A percentile compares a stretch with the other conserved stretches of the same genome.
Conservation (phyloP, 164 flowering plant species). For the Brasenia schreberi region DNA sequence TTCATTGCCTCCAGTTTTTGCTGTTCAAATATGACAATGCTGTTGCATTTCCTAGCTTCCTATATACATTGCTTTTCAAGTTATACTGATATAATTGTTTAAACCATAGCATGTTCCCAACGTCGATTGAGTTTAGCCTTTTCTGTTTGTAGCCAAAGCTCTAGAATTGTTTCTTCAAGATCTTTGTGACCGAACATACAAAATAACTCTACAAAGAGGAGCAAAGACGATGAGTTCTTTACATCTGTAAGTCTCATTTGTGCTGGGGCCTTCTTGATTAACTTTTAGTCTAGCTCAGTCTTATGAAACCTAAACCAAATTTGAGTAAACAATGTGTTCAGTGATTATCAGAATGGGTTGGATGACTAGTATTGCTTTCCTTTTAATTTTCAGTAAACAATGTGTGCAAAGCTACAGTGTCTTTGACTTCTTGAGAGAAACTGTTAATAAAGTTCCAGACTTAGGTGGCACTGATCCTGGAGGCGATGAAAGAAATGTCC, state of each 20-base stretch:
- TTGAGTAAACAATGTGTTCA: too few species aligned
- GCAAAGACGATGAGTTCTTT: conserved; percentile 13
- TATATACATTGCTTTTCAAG: background rate
- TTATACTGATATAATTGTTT: background rate
- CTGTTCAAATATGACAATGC: background rate
- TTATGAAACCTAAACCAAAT: too few species aligned
- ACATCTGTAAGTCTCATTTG: conserved; percentile 7
- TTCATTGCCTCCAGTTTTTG: background rate
- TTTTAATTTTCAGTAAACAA: background rate
- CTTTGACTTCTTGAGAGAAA: conserved; percentile 3
- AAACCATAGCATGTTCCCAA: background rate
- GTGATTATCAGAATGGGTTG: too few species aligned
- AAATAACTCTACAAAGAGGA: conserved; percentile 12
- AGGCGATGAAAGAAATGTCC: conserved; percentile 1
- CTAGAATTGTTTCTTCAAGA: conserved; percentile 13
- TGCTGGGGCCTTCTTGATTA: too few species aligned
- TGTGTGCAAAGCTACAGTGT: conserved; percentile 2
- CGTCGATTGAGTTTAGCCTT: background rate
- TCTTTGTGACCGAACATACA: conserved; percentile 12
- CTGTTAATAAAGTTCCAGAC: conserved; percentile 2
- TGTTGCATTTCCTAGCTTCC: background rate
- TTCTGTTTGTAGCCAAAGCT: conserved; percentile 8
- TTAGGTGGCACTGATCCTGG: conserved; percentile 1
- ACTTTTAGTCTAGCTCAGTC: too few species aligned
- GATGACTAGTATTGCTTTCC: too few species aligned